A percentile compares a stretch with the other conserved stretches of the same genome.
phyloP scores from a whole-genome alignment of 345 rosid species.

The Acer negundo region DNA sequence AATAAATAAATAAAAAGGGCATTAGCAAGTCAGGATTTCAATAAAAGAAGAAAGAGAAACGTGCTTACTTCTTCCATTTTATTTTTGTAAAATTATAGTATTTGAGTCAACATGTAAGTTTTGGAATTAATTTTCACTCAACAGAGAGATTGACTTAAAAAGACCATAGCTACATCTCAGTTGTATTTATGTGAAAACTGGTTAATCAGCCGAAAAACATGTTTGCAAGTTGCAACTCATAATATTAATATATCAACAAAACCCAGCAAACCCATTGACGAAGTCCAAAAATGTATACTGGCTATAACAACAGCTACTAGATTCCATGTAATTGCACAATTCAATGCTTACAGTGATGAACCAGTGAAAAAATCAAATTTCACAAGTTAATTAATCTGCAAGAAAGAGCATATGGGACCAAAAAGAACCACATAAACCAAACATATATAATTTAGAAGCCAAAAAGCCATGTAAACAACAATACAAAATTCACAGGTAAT shows the following conservation, averaged over 20 bases:
- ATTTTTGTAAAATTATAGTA: not conserved
- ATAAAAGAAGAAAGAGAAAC: not conserved
- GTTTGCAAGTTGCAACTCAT: not conserved
- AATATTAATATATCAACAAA: not conserved
- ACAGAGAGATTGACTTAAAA: not conserved
- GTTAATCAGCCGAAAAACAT: not conserved
- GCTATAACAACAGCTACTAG: not conserved
- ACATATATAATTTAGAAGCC: not conserved
- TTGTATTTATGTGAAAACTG: no score
- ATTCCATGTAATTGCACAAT: not conserved
- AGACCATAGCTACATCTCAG: not conserved
- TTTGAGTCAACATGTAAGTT: not conserved
- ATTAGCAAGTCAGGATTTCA: not conserved
- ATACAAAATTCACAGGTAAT: not conserved
- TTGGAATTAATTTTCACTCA: not conserved
- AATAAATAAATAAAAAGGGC: no score
- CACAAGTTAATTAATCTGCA: not conserved
- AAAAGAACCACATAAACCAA: not conserved
- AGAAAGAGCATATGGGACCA: not conserved
- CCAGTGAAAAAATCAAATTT: not conserved
- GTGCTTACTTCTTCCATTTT: not conserved
- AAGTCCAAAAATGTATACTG: not conserved
- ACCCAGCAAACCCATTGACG: not conserved
- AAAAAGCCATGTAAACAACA: not conserved
- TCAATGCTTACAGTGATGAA: not conserved